Evolutionary conservation across 2,329 filamentous ascomycete genomes (phyloP).

Genomic region (Hymenoscyphus scutula): DNA sequence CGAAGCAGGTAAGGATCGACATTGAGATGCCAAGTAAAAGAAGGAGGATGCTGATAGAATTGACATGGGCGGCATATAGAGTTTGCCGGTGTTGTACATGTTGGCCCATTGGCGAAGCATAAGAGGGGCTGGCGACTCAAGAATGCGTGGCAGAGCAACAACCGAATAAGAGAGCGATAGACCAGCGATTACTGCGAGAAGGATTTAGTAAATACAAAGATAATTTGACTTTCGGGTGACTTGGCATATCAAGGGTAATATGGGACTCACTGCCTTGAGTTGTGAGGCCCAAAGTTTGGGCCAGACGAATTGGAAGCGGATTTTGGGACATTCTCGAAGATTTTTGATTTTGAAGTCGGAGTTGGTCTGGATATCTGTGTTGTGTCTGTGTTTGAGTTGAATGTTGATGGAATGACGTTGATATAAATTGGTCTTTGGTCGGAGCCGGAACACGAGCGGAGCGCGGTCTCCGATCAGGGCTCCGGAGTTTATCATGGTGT

Average conservation of each 20-base stretch:
- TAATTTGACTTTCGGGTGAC: too few relatives aligned
- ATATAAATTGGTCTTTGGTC: not conserved
- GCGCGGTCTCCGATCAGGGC: not conserved
- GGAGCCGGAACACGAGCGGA: not conserved
- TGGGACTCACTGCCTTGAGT: constrained; percentile 9
- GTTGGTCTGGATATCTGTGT: not conserved
- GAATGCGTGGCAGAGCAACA: constrained; percentile 49
- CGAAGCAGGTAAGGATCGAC: not conserved
- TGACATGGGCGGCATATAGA: not conserved
- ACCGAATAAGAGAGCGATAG: constrained; percentile 38
- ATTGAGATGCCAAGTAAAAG: constrained; percentile 43
- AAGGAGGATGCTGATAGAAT: constrained; percentile 28
- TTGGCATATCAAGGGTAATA: not conserved
- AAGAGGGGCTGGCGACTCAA: constrained; percentile 53
- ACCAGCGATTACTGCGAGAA: not conserved
- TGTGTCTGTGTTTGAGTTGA: not conserved
- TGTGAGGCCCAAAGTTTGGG: constrained; percentile 52
- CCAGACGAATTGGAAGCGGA: constrained; percentile 40
- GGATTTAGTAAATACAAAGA: not conserved
- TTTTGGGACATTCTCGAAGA: not conserved
- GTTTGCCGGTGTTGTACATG: constrained; percentile 32
- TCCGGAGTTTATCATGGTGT: not conserved
- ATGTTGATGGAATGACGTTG: not conserved
- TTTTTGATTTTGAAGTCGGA: not conserved
- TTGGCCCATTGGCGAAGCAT: constrained; percentile 55